Conservation (phyloP, 2,329 filamentous ascomycete species). For the Trichophyton schoenleinii region DNA sequence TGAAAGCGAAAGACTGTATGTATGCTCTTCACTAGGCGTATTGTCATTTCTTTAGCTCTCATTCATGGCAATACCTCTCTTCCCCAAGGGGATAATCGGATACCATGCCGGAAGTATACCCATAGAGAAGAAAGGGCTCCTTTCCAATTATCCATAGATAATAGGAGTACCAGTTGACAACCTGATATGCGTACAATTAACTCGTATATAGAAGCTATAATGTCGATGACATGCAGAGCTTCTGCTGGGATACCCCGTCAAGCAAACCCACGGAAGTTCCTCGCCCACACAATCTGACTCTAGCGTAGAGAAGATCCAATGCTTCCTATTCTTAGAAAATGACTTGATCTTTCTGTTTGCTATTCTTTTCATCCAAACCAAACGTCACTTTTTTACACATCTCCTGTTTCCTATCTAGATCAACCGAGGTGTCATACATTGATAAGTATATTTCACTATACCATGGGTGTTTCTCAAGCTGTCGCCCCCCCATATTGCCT, state of each 20-base stretch:
- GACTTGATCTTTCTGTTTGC: neutral
- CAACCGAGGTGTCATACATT: neutral
- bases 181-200: neutral
- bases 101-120: neutral
- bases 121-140: neutral
- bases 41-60: too few species aligned
- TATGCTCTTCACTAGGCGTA: too few species aligned
- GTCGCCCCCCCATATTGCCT: neutral
- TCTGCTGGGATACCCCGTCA: neutral
- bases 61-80: too few species aligned
- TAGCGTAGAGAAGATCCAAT: neutral
- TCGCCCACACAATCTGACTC: neutral
- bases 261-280: neutral
- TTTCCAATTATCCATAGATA: neutral
- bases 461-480: neutral
- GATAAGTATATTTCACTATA: neutral
- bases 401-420: neutral
- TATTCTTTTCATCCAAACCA: neutral
- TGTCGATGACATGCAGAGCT: neutral
- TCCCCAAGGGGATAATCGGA: too few species aligned
- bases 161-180: neutral
- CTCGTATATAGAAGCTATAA: neutral
- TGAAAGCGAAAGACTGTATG: too few species aligned
- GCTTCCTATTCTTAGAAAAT: neutral
- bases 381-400: neutral